Evolutionary conservation across 139 green algal genomes (phyloP).

Genomic region (Chlorella sp.): DNA sequence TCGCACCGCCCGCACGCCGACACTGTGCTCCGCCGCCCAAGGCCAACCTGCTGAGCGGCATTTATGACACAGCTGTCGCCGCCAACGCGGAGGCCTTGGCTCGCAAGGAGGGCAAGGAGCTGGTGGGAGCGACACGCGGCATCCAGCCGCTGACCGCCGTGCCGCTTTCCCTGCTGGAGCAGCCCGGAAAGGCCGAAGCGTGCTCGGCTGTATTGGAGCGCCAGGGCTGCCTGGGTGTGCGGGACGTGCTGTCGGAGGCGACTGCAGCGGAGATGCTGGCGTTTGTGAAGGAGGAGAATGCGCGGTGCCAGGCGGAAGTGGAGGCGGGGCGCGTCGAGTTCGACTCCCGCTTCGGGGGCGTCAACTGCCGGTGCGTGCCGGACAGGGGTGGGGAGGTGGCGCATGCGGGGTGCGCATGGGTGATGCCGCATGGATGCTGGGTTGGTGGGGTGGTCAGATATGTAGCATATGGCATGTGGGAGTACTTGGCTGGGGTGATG

Average conservation of each 20-base stretch:
- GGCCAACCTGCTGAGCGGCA: not conserved
- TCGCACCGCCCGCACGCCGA: not conserved
- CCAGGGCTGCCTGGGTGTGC: not conserved
- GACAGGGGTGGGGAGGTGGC: not conserved
- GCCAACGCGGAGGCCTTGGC: not conserved
- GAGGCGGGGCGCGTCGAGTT: conserved; percentile 10
- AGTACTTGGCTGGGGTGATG: too few species aligned
- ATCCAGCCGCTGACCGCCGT: not conserved
- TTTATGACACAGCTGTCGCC: not conserved
- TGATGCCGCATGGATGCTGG: too few species aligned
- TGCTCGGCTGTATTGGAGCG: not conserved
- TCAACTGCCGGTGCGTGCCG: not conserved
- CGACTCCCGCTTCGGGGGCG: not conserved
- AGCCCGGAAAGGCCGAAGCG: not conserved
- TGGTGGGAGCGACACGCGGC: not conserved
- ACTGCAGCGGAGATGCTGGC: not conserved
- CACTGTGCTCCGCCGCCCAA: not conserved
- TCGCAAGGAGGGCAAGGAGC: not conserved
- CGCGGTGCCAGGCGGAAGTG: conserved; percentile 1
- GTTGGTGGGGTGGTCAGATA: too few species aligned
- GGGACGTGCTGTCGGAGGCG: not conserved
- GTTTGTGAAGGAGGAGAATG: not conserved
- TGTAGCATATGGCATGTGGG: too few species aligned
- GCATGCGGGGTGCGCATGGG: too few species aligned
- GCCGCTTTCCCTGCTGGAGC: not conserved